Base-by-base conservation (phyloP, 768 basidiomycete species). In the Suillus discolor region DNA sequence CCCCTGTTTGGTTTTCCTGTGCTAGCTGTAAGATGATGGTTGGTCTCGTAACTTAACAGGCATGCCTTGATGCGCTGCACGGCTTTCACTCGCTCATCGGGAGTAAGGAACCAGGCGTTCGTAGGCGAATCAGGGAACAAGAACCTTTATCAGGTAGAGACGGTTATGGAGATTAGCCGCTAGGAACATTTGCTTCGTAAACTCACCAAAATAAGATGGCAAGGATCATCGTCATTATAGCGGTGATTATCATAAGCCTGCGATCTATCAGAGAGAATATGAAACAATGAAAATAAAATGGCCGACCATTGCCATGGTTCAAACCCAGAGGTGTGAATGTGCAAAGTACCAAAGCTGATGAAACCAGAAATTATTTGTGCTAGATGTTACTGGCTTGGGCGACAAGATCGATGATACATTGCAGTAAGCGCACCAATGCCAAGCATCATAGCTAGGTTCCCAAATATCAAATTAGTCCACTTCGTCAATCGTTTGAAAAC, bases 181-280 rank as follows among this genome's bases (percentile, higher is more conserved):
- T 45, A 25, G 31, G 36, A 41, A 34, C 4, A 45, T 11, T 5
- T 45, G 45, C 11, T 45, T 49, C 23, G 13, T 25, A 45, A 9
- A 72, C 79, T 41, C 63, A 86, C 87, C 85, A 88, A 73, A 84
- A 89, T 20, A 67, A 72, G 2, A 81, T 59, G 1, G 87, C 79
- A 25, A 80, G 82, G 13, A 85, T 61, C 23, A 88, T 70, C 1
- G 88, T 89, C 16, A 89, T 68, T 12, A 76, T 66, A 8, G 87
- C 88, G 4, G 87, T 89, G 59, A 89, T 87, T 61, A 88, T 79
- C 87, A 89, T 88, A 11, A 89, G 78, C 87, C 87, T 77, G 36
- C 16, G 25, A 47, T 15, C 34, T 38, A 11, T 51, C 62, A 79
- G 39, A 13, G 31, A 54, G 8, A 44, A 15, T 20, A 42, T 66